Evolutionary conservation across 176 grass and related monocot species (phyloP).

Genomic region (Alopecurus myosuroides): DNA sequence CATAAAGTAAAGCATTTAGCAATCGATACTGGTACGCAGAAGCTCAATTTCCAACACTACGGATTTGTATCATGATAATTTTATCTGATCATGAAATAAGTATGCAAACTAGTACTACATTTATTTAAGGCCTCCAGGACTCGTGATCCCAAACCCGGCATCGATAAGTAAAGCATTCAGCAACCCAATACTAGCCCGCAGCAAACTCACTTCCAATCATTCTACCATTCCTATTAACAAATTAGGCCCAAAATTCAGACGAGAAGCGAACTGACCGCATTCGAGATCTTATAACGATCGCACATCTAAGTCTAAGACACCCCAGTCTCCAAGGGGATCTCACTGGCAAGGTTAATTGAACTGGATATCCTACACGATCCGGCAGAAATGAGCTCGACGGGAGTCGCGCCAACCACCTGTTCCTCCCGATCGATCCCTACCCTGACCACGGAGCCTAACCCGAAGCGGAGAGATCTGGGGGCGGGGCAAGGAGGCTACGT

Average conservation of each 20-base stretch:
- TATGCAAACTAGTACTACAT: too few species aligned
- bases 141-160: background rate
- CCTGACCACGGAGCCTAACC: background rate
- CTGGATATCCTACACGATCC: background rate
- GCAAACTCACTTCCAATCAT: background rate
- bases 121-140: background rate
- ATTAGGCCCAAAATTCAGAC: background rate
- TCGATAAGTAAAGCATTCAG: background rate
- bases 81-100: background rate
- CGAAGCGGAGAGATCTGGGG: background rate
- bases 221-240: background rate
- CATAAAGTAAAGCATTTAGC: background rate
- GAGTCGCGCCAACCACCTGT: background rate
- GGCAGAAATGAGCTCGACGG: background rate
- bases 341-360: background rate
- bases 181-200: background rate
- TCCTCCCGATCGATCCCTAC: background rate
- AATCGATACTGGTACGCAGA: background rate
- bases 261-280: background rate
- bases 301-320: background rate
- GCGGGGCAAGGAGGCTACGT: conserved; percentile 1
- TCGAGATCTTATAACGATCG: background rate
- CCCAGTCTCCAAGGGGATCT: background rate
- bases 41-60: background rate
- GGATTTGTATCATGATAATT: background rate